Conservation (phyloP, 176 grass and related monocot genomes). For the Cymbopogon citratus region DNA sequence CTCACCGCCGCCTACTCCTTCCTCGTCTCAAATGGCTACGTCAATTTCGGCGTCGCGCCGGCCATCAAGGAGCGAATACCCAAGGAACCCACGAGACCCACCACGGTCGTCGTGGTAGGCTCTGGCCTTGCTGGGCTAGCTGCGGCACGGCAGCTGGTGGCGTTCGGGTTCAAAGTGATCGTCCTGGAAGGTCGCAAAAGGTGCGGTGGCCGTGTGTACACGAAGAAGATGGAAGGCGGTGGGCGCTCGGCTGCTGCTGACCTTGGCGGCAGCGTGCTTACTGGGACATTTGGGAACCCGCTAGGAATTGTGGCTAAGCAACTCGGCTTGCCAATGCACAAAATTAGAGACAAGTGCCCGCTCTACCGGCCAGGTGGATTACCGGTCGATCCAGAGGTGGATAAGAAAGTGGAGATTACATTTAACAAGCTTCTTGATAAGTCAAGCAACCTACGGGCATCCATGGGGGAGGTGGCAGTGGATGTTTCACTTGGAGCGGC, state of each 20-base stretch:
- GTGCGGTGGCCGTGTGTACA: slow-evolving; percentile 87
- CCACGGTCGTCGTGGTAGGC: slow-evolving; percentile 59
- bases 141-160: slow-evolving; percentile 71
- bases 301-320: slow-evolving; percentile 72
- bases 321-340: slow-evolving; percentile 66
- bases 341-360: slow-evolving; percentile 92
- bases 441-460: slow-evolving; percentile 52
- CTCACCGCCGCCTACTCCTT: slow-evolving; percentile 83
- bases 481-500: slow-evolving; percentile 92
- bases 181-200: slow-evolving; percentile 85
- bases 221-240: slow-evolving; percentile 88
- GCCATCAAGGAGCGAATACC: slow-evolving; percentile 80
- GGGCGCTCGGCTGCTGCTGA: slow-evolving; percentile 67
- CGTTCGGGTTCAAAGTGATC: slow-evolving; percentile 76
- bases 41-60: slow-evolving; percentile 85
- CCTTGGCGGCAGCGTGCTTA: slow-evolving; percentile 90
- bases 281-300: slow-evolving; percentile 73
- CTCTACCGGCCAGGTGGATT: slow-evolving; percentile 68
- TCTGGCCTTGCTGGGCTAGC: slow-evolving; percentile 79
- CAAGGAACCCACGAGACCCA: slow-evolving; percentile 61
- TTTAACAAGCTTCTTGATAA: slow-evolving; percentile 94
- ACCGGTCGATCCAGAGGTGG: slow-evolving; percentile 71
- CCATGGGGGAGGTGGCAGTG: slow-evolving; percentile 80
- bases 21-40: slow-evolving; percentile 71
- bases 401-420: slow-evolving; percentile 79